Conservation (phyloP, 805 yeast species). For the Metschnikowia borealis region DNA sequence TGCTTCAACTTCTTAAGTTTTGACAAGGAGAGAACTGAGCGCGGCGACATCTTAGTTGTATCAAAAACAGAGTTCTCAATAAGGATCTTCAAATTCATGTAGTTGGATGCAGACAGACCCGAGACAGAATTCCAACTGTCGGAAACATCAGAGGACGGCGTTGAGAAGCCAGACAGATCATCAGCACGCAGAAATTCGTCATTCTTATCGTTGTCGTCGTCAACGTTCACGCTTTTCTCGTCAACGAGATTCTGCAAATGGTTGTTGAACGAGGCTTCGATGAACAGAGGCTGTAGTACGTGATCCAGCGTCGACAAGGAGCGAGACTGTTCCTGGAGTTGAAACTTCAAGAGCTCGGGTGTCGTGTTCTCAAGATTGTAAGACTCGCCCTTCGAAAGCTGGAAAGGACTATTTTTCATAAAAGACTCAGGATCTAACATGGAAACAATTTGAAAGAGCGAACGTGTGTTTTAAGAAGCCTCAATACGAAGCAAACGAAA, state of each 20-base stretch:
- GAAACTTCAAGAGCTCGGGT: conserved; percentile 40
- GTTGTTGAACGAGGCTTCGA: conserved; percentile 30
- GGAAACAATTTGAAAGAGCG: neutral
- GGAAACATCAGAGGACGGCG: conserved; percentile 19
- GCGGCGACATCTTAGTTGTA: conserved; percentile 30
- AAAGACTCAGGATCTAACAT: conserved; percentile 40
- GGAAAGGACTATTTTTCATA: conserved; percentile 36
- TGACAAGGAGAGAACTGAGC: conserved; percentile 30
- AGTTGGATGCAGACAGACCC: conserved; percentile 22
- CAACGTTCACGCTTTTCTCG: conserved; percentile 9
- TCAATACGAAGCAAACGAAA: neutral
- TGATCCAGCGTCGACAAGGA: neutral
- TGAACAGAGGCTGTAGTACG: conserved; percentile 17
- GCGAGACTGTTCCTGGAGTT: conserved; percentile 39
- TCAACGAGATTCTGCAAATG: conserved; percentile 26
- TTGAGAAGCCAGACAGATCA: conserved; percentile 10
- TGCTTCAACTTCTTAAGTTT: conserved; percentile 26
- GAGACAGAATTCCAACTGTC: conserved; percentile 11
- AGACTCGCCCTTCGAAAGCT: conserved; percentile 23
- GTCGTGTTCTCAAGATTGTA: conserved; percentile 39
- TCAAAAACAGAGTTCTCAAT: conserved; percentile 45
- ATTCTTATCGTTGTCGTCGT: conserved; percentile 12
- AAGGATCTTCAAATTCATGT: conserved; percentile 39
- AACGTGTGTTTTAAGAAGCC: neutral
- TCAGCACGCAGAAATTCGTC: conserved; percentile 14